These are phyloP conservation scores for Spinellus fusiger DNA, from an alignment of 192 early-diverging fungal genomes.

Conservation along the genomic window DNA sequence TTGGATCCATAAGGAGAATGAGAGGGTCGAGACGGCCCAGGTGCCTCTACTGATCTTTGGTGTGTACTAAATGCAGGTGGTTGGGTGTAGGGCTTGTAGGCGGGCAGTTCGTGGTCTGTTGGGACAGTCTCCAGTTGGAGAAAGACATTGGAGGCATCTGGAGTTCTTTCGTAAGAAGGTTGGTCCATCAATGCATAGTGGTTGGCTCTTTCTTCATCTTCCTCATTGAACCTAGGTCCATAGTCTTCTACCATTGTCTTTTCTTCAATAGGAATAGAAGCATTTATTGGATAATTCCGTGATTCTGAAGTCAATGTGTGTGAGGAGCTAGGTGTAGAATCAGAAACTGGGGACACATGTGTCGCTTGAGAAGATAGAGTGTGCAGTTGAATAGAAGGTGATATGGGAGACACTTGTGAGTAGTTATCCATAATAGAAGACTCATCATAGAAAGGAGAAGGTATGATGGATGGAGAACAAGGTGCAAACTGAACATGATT, in stretches of 20 bases:
- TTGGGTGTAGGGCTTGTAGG: not conserved
- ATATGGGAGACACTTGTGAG: not conserved
- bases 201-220: not conserved
- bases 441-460: not conserved
- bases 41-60: too few species aligned
- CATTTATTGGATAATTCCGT: not conserved
- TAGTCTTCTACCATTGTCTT: not conserved
- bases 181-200: not conserved
- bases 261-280: not conserved
- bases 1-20: not conserved
- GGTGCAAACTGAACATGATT: not conserved
- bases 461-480: constrained; percentile 3
- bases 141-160: not conserved
- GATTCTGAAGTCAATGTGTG: too few species aligned
- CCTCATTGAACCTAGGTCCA: not conserved
- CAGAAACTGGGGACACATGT: not conserved
- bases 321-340: too few species aligned
- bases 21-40: too few species aligned
- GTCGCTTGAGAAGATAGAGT: not conserved
- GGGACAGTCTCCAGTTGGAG: not conserved
- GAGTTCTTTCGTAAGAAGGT: not conserved
- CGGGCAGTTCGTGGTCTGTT: not conserved
- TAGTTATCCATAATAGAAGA: not conserved
- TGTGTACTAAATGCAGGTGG: not conserved
- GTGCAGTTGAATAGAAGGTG: not conserved